These are phyloP conservation scores for Eremochloa ophiuroides DNA, from an alignment of 176 grass and related monocot species.

Conservation along the genomic window DNA sequence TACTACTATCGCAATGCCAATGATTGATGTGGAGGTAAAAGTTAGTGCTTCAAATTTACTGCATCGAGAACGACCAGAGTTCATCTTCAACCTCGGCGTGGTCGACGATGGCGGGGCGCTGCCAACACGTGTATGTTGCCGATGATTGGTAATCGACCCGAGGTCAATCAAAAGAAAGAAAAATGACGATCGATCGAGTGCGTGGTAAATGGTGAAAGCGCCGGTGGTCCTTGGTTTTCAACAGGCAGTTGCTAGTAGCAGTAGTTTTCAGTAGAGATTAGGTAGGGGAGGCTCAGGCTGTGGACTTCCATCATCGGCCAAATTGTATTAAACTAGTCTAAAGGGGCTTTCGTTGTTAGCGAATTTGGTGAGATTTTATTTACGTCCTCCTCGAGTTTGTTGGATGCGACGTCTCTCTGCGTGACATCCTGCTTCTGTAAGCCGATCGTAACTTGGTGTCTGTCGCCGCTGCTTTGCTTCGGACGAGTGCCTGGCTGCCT, in stretches of 20 bases:
- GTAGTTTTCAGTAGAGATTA: constrained; percentile 33
- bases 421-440: constrained; percentile 34
- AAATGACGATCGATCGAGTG: not conserved
- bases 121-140: not conserved
- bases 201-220: not conserved
- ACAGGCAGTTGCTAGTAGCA: not conserved
- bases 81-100: constrained; percentile 18
- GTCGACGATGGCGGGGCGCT: not conserved
- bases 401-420: not conserved
- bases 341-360: constrained; percentile 19
- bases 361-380: constrained; percentile 53
- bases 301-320: constrained; percentile 20
- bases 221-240: constrained; percentile 11
- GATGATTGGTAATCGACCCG: not conserved
- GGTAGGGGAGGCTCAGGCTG: not conserved
- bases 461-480: not conserved
- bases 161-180: not conserved
- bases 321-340: constrained; percentile 13
- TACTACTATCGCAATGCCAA: not conserved
- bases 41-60: not conserved
- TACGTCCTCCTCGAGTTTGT: constrained; percentile 35
- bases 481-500: not conserved
- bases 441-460: constrained; percentile 18
- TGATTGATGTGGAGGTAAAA: not conserved
- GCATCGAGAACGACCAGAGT: not conserved